phyloP scores from a whole-genome alignment of 1,284 basidiomycete genomes.

The Puccinia horiana region DNA sequence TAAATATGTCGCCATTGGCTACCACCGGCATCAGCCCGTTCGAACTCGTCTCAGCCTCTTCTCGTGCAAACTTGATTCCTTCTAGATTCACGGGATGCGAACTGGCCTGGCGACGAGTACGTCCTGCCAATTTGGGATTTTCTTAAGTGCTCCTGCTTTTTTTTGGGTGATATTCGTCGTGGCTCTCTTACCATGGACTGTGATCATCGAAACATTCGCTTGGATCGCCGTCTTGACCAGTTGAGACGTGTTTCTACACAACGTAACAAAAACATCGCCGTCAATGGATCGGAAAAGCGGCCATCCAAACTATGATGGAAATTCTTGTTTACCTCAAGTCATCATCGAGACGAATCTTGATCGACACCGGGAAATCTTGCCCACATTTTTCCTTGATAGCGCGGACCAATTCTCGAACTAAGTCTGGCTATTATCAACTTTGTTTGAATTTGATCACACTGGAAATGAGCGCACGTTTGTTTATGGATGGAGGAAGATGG shows the following conservation, averaged over 20 bases:
- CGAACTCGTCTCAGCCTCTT: conserved; percentile 58
- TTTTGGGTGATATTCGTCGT: neutral
- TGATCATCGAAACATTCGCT: conserved; percentile 62
- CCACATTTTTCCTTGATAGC: conserved; percentile 64
- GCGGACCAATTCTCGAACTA: conserved; percentile 65
- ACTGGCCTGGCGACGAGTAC: conserved; percentile 64
- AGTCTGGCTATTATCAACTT: conserved; percentile 60
- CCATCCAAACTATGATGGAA: neutral
- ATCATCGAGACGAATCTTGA: conserved; percentile 66
- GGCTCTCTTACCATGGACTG: conserved; percentile 62
- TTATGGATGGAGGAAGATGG: neutral
- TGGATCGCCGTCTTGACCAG: conserved; percentile 63
- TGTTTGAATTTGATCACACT: neutral
- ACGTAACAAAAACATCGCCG: no score
- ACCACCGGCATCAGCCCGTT: conserved; percentile 64
- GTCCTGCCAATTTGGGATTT: conserved; percentile 40
- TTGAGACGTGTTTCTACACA: conserved; percentile 62
- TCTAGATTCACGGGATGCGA: conserved; percentile 64
- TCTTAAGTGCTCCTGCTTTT: neutral
- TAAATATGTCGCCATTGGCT: conserved; percentile 67
- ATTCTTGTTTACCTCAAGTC: conserved; percentile 60
- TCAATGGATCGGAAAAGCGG: no score
- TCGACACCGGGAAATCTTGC: conserved; percentile 64
- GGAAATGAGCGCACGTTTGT: neutral
- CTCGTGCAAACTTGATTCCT: conserved; percentile 64